Evolutionary conservation across 768 basidiomycete species (phyloP).

Genomic region (Mycena capillaripes): DNA sequence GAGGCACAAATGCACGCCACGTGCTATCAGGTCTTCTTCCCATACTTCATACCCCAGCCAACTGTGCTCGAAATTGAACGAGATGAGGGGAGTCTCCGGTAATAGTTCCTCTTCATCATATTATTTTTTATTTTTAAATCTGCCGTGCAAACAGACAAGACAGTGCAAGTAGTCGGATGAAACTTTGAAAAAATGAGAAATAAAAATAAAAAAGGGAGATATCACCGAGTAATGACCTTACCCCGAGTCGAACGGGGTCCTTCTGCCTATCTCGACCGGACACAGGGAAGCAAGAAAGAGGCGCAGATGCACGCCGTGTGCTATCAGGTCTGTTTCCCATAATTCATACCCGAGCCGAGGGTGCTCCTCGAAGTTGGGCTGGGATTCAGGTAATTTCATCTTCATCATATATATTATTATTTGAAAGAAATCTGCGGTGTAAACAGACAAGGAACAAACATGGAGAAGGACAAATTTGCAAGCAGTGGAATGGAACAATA

Average conservation of each 20-base stretch:
- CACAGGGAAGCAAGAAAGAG: neutral
- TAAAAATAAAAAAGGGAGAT: neutral
- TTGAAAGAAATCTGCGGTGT: too few relatives aligned
- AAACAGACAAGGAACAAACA: neutral
- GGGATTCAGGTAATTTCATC: too few relatives aligned
- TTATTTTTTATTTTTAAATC: too few relatives aligned
- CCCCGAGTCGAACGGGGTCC: conserved; percentile 12
- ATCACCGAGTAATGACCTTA: neutral
- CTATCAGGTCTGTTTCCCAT: neutral
- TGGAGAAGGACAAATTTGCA: neutral
- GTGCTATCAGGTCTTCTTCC: neutral
- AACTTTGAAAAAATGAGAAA: neutral
- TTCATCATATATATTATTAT: too few relatives aligned
- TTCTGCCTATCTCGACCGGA: neutral
- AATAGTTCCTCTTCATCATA: too few relatives aligned
- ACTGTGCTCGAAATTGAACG: neutral
- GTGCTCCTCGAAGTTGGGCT: too few relatives aligned
- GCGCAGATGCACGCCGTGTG: neutral
- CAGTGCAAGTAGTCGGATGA: too few relatives aligned
- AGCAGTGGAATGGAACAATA: too few relatives aligned
- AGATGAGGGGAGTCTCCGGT: too few relatives aligned
- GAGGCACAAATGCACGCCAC: neutral
- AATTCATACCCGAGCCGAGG: neutral
- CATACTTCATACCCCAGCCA: neutral
- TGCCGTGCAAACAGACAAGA: too few relatives aligned